A percentile compares a stretch with the other conserved stretches of the same genome.
Evolutionary conservation across 441 rosid genomes (phyloP).

Genomic region (Aleurites moluccanus): DNA sequence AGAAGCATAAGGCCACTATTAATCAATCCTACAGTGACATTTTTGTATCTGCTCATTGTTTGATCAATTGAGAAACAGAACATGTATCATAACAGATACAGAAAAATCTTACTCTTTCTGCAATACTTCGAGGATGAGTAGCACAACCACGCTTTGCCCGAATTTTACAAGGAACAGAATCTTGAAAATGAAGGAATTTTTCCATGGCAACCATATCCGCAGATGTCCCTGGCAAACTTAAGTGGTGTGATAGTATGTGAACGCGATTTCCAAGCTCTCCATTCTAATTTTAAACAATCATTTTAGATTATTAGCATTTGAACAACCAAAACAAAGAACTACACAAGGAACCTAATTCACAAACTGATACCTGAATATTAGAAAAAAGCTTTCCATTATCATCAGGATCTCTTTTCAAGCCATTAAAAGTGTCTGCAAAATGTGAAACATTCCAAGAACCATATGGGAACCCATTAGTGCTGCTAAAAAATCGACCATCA

Average conservation of each 20-base stretch:
- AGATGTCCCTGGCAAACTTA: slow-evolving; percentile 67
- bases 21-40: background rate
- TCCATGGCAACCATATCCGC: slow-evolving; percentile 56
- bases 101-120: slow-evolving; percentile 68
- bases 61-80: background rate
- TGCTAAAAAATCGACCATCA: slow-evolving; percentile 28
- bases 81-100: background rate
- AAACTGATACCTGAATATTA: slow-evolving; percentile 36
- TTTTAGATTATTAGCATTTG: slow-evolving; percentile 7
- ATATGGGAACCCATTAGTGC: slow-evolving; percentile 29
- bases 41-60: background rate
- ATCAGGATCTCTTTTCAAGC: slow-evolving; percentile 39
- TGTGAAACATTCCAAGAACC: slow-evolving; percentile 49
- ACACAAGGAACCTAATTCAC: background rate
- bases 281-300: slow-evolving; percentile 36
- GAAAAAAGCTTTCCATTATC: slow-evolving; percentile 29
- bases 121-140: slow-evolving; percentile 97
- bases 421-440: slow-evolving; percentile 31
- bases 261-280: slow-evolving; percentile 50
- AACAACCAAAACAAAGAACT: background rate
- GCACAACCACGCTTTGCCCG: slow-evolving; percentile 97
- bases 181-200: slow-evolving; percentile 67
- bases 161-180: slow-evolving; percentile 82
- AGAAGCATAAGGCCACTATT: background rate
- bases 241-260: slow-evolving; percentile 55